A percentile compares a stretch with the other conserved stretches of the same genome.
Conservation (phyloP, 495 filamentous ascomycete genomes). For the Podospora conica region DNA sequence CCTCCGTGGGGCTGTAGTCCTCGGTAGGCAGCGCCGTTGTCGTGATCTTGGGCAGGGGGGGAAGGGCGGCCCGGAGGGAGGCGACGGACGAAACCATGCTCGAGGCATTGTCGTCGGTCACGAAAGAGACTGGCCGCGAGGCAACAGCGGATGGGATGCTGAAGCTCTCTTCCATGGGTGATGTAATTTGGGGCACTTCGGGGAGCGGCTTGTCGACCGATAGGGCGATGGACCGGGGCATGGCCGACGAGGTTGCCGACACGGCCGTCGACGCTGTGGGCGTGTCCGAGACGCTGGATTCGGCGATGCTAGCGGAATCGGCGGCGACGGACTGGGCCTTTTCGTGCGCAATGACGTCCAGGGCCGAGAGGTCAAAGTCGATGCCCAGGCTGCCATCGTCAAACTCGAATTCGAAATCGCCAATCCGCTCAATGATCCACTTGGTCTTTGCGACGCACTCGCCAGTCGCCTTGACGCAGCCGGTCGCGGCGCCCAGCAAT, state of each 20-base stretch:
- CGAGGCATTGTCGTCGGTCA: conserved; percentile 25
- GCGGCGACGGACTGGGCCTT: conserved; percentile 12
- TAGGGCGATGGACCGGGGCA: conserved; percentile 28
- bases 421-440: conserved; percentile 79
- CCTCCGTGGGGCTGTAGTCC: conserved; percentile 43
- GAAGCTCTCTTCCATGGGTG: conserved; percentile 20
- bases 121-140: conserved; percentile 37
- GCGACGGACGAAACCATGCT: conserved; percentile 36
- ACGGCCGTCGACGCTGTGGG: conserved; percentile 22
- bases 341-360: conserved; percentile 28
- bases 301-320: conserved; percentile 34
- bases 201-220: conserved; percentile 41
- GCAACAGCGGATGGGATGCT: conserved; percentile 26
- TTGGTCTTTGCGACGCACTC: conserved; percentile 85
- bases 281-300: conserved; percentile 31
- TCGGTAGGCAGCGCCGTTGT: conserved; percentile 38
- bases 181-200: conserved; percentile 31
- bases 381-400: conserved; percentile 41
- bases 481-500: conserved; percentile 74
- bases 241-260: conserved; percentile 22
- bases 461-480: conserved; percentile 82
- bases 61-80: conserved; percentile 37
- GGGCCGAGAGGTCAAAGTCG: conserved; percentile 40
- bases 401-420: conserved; percentile 83
- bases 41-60: conserved; percentile 43